These are phyloP conservation scores for Aspergillus latus DNA, from an alignment of 2,329 filamentous ascomycete species.

Conservation along the genomic window DNA sequence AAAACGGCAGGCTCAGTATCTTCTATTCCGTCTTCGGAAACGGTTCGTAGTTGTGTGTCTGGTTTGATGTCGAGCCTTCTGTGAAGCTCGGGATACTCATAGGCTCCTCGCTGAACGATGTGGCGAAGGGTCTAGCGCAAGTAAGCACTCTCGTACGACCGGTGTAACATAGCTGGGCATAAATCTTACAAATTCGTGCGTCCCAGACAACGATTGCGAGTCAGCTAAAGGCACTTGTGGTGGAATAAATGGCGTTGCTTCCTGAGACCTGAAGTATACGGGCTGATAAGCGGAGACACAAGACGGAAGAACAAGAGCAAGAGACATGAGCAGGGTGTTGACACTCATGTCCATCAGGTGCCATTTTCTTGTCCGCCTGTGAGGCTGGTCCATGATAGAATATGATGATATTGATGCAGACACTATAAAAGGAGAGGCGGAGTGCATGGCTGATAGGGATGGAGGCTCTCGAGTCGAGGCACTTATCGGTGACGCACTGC, in stretches of 20 bases:
- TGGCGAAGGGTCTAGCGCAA: conserved; percentile 63
- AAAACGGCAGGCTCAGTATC: conserved; percentile 45
- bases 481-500: conserved; percentile 13
- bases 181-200: conserved; percentile 40
- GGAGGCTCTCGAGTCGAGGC: not conserved
- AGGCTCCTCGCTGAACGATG: conserved; percentile 87
- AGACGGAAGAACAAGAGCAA: conserved; percentile 20
- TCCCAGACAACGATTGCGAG: conserved; percentile 21
- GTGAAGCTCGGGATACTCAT: conserved; percentile 75
- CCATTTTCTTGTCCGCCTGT: conserved; percentile 18
- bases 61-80: conserved; percentile 69
- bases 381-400: conserved; percentile 25
- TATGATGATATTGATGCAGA: conserved; percentile 19
- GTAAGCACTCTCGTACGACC: conserved; percentile 3
- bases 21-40: conserved; percentile 42
- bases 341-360: conserved; percentile 17
- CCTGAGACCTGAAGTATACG: conserved; percentile 26
- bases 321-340: conserved; percentile 24
- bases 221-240: conserved; percentile 35
- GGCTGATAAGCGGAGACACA: conserved; percentile 24
- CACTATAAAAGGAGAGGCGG: conserved; percentile 10
- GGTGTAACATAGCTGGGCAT: not conserved
- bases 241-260: conserved; percentile 31
- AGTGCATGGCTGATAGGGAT: not conserved
- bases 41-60: conserved; percentile 54